Evolutionary conservation across 257 asterid genomes (phyloP).

Genomic region (Anisodus acutangulus): DNA sequence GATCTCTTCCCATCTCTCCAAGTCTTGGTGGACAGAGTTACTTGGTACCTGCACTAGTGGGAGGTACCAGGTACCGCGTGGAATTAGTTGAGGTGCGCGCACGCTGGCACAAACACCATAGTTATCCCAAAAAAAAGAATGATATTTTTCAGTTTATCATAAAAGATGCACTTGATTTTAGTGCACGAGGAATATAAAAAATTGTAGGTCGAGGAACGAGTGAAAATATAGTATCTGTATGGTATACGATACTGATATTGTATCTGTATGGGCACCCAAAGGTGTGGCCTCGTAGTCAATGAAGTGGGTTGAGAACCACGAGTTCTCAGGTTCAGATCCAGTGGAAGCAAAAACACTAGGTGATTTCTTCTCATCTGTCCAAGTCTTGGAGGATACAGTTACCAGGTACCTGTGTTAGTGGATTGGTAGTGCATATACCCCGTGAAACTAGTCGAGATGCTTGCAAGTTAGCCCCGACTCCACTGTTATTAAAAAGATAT

Average conservation of each 20-base stretch:
- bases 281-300: background rate
- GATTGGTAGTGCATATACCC: background rate
- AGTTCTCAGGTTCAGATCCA: background rate
- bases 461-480: background rate
- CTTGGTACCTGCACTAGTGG: no score
- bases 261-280: background rate
- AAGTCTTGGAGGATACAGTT: background rate
- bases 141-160: background rate
- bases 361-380: background rate
- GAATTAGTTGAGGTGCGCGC: background rate
- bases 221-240: background rate
- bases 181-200: background rate
- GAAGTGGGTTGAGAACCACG: background rate
- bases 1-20: no score
- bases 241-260: background rate
- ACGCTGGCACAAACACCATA: background rate
- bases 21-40: no score
- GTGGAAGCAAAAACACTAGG: background rate
- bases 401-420: background rate
- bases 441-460: background rate
- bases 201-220: background rate
- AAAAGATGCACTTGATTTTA: background rate
- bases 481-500: background rate
- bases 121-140: background rate
- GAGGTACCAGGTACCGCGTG: background rate